Conservation (phyloP, 2,329 filamentous ascomycete genomes). For the Gnomoniopsis smithogilvyi region DNA sequence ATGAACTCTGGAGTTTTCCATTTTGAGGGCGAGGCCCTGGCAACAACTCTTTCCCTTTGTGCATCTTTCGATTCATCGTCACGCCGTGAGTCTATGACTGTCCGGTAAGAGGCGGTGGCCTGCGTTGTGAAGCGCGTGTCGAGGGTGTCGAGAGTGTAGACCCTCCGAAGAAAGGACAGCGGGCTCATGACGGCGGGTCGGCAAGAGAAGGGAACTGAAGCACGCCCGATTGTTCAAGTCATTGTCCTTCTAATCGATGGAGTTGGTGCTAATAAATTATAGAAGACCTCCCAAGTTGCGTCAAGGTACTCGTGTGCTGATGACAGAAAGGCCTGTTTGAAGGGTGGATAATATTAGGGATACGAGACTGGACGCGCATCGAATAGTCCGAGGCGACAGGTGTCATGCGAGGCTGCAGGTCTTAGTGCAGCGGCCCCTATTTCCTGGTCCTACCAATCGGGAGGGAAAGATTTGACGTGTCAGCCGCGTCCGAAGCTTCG, state of each 20-base stretch:
- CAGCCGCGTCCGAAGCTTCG: conserved; percentile 1
- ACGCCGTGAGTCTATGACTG: conserved; percentile 48
- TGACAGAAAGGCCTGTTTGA: not conserved
- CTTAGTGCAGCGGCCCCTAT: not conserved
- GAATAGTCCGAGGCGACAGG: not conserved
- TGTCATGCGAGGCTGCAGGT: conserved; percentile 4
- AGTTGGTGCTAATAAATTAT: not conserved
- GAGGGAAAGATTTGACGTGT: not conserved
- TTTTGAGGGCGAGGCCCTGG: conserved; percentile 58
- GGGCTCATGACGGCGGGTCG: conserved; percentile 13
- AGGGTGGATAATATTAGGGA: not conserved
- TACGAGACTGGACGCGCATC: not conserved
- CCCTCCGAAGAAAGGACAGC: conserved; percentile 48
- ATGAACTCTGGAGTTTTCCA: conserved; percentile 88
- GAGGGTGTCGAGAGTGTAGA: conserved; percentile 47
- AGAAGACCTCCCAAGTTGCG: not conserved
- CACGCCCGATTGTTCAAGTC: conserved; percentile 8
- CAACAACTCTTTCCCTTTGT: conserved; percentile 39
- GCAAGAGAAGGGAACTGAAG: not conserved
- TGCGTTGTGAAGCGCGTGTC: conserved; percentile 57
- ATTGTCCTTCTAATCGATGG: not conserved
- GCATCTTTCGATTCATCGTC: conserved; percentile 39
- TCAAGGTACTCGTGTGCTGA: not conserved
- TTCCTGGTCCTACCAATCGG: conserved; percentile 8
- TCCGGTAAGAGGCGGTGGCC: conserved; percentile 64